A percentile compares a stretch with the other conserved stretches of the same genome.
phyloP scores from a whole-genome alignment of 2,329 filamentous ascomycete species.

The Colletotrichum salicis region DNA sequence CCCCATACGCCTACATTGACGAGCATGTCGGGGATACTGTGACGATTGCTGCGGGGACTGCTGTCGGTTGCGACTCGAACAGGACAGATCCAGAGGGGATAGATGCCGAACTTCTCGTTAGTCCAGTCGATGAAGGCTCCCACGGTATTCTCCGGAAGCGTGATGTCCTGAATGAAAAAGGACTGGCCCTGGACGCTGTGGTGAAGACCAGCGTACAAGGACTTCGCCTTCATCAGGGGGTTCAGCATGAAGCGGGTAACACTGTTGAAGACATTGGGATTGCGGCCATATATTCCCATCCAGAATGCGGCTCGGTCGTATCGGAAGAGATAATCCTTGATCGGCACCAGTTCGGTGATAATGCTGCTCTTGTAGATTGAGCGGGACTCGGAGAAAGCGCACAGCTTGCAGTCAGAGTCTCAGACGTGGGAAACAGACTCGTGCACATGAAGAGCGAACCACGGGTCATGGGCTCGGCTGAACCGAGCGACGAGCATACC shows the following conservation, averaged over 20 bases:
- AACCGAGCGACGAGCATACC: constrained; percentile 48
- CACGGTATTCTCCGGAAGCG: constrained; percentile 63
- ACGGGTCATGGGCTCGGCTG: constrained; percentile 65
- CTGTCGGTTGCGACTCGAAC: constrained; percentile 25
- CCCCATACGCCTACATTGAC: constrained; percentile 27
- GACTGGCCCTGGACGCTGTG: constrained; percentile 63
- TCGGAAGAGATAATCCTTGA: constrained; percentile 65
- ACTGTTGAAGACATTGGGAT: constrained; percentile 65
- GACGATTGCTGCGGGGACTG: neutral
- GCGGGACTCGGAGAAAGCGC: neutral
- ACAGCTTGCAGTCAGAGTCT: constrained; percentile 5
- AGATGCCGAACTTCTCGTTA: constrained; percentile 38
- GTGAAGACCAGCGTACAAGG: constrained; percentile 72
- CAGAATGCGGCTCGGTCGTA: constrained; percentile 75
- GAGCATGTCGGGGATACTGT: neutral
- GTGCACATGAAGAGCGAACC: constrained; percentile 73
- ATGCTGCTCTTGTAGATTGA: neutral
- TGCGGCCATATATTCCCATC: constrained; percentile 69
- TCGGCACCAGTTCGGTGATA: constrained; percentile 39
- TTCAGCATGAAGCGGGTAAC: constrained; percentile 69
- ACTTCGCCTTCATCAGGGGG: constrained; percentile 68
- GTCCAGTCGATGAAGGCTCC: constrained; percentile 45
- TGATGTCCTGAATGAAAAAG: constrained; percentile 72
- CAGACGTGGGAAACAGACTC: constrained; percentile 35
- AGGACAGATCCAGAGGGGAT: constrained; percentile 45